Conservation (phyloP, 495 filamentous ascomycete species). For the Acidomyces sp. region DNA sequence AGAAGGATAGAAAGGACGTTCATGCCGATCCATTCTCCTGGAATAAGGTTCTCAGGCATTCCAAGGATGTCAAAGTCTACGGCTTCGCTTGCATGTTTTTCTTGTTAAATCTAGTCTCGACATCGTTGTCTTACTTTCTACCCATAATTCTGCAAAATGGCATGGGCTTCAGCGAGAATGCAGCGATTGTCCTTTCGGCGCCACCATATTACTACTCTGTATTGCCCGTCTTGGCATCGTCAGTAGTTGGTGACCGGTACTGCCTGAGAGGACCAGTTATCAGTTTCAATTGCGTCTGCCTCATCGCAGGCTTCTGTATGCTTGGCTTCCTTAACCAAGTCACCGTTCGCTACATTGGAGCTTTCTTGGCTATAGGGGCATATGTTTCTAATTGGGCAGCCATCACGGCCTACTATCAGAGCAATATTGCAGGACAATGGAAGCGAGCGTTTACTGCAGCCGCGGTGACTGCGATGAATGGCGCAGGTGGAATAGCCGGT, state of each 20-base stretch:
- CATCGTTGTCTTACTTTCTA: constrained; percentile 49
- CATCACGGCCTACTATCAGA: constrained; percentile 57
- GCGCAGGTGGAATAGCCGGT: constrained; percentile 62
- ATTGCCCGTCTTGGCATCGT: constrained; percentile 57
- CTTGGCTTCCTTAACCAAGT: constrained; percentile 57
- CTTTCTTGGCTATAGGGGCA: constrained; percentile 62
- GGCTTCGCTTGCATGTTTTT: constrained; percentile 63
- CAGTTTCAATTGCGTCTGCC: constrained; percentile 55
- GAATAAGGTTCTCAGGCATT: constrained; percentile 45
- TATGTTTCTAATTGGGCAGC: constrained; percentile 75
- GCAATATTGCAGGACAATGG: constrained; percentile 64
- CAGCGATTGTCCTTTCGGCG: constrained; percentile 57
- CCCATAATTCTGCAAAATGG: constrained; percentile 60
- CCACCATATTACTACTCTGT: constrained; percentile 69
- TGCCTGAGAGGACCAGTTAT: constrained; percentile 55
- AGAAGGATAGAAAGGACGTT: constrained; percentile 45
- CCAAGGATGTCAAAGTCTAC: constrained; percentile 57
- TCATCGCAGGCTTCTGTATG: constrained; percentile 63
- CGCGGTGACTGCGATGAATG: constrained; percentile 56
- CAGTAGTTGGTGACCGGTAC: constrained; percentile 52
- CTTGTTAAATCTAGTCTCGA: constrained; percentile 58
- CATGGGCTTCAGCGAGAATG: constrained; percentile 54
- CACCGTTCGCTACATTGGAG: constrained; percentile 58
- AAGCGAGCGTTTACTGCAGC: constrained; percentile 62
- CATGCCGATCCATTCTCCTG: constrained; percentile 47